Percentiles rank a stretch among this genome's conserved stretches.
phyloP scores from a whole-genome alignment of 805 yeast genomes.

The Yarrowia sp. region DNA sequence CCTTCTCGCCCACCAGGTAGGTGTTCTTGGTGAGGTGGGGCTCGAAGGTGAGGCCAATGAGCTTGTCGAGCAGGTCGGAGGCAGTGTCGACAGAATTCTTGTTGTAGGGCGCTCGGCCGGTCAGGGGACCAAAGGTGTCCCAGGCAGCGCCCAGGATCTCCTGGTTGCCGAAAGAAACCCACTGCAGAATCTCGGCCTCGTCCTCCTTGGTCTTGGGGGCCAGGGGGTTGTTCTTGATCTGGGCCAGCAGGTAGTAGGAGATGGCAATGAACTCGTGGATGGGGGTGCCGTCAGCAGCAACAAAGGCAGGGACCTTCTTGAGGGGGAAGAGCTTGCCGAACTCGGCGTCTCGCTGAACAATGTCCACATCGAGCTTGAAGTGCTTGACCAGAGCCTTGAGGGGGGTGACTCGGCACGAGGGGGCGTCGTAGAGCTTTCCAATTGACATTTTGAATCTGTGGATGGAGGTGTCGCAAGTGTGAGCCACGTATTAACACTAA shows the following conservation, averaged over 20 bases:
- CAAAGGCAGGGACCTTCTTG: constrained; percentile 58
- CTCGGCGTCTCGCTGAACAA: constrained; percentile 42
- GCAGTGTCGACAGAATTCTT: constrained; percentile 61
- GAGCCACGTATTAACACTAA: constrained; percentile 9
- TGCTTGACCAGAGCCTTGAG: constrained; percentile 46
- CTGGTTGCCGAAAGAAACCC: constrained; percentile 73
- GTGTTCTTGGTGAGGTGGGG: constrained; percentile 50
- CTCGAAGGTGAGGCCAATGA: constrained; percentile 43
- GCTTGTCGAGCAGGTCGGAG: constrained; percentile 42
- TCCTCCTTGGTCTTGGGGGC: constrained; percentile 66
- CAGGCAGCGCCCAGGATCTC: constrained; percentile 56
- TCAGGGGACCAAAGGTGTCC: constrained; percentile 55
- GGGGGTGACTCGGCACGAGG: constrained; percentile 30
- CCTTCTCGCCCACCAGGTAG: constrained; percentile 67
- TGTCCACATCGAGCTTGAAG: constrained; percentile 56
- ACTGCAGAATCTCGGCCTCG: constrained; percentile 65
- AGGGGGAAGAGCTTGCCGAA: constrained; percentile 55
- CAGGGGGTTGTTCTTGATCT: constrained; percentile 41
- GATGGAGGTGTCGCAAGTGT: neutral
- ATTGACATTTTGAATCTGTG: constrained; percentile 15
- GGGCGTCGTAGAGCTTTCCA: constrained; percentile 26
- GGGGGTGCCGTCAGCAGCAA: constrained; percentile 64
- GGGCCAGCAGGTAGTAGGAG: constrained; percentile 44
- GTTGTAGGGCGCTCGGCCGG: constrained; percentile 72
- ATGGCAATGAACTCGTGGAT: constrained; percentile 66